Evolutionary conservation across 352 stramenopile species (phyloP).

Genomic region (Phytophthora cactorum): DNA sequence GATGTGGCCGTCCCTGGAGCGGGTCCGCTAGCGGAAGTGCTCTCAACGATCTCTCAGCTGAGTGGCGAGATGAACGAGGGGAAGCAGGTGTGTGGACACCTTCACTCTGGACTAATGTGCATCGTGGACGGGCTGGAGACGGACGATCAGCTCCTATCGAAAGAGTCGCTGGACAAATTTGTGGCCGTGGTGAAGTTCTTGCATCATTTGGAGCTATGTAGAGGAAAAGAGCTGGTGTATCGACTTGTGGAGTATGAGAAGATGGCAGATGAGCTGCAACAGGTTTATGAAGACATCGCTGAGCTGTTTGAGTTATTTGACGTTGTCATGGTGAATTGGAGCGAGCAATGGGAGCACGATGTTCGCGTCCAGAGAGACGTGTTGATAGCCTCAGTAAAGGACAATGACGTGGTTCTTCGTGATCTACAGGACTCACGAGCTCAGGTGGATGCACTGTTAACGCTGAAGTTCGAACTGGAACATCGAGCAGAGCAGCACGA

Average conservation of each 20-base stretch:
- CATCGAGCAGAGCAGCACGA: neutral
- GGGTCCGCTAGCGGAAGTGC: neutral
- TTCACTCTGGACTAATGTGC: constrained; percentile 11
- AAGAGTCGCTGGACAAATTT: constrained; percentile 2
- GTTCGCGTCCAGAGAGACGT: neutral
- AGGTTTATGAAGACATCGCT: constrained; percentile 32
- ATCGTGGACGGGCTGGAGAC: constrained; percentile 7
- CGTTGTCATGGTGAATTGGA: constrained; percentile 4
- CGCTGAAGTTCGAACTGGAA: constrained; percentile 1
- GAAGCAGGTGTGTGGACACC: neutral
- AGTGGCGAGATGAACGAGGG: constrained; percentile 3
- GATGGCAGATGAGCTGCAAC: constrained; percentile 26
- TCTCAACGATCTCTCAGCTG: constrained; percentile 2
- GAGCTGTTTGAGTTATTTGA: constrained; percentile 25
- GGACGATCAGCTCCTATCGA: neutral
- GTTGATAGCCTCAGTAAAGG: neutral
- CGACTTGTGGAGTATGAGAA: neutral
- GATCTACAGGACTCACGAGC: neutral
- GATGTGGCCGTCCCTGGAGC: neutral
- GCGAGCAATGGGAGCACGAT: constrained; percentile 3
- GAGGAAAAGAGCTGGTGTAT: constrained; percentile 1
- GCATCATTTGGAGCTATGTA: constrained; percentile 5
- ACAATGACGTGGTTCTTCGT: neutral
- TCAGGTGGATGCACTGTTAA: neutral
- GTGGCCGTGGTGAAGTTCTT: neutral